Evolutionary conservation across 2,329 filamentous ascomycete genomes (phyloP).

Genomic region (Microcyclospora tardicrescens): DNA sequence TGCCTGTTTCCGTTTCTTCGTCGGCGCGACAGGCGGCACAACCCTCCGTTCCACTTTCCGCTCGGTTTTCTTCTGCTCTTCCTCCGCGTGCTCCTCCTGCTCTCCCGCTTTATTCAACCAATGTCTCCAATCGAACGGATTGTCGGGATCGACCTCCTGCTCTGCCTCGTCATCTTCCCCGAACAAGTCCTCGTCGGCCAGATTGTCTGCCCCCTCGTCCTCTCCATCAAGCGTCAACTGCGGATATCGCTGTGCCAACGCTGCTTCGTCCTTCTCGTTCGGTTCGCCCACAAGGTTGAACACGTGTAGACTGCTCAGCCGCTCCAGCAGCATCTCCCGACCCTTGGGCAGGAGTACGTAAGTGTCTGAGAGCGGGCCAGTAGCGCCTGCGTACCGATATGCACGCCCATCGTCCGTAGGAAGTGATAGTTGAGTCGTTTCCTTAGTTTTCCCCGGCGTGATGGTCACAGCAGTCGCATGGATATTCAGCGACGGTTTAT

Average conservation of each 20-base stretch:
- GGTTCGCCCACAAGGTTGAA: constrained; percentile 71
- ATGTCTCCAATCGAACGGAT: constrained; percentile 39
- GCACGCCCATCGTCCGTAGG: constrained; percentile 16
- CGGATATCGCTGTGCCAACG: constrained; percentile 52
- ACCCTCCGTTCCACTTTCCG: too few species aligned
- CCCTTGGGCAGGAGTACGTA: constrained; percentile 43
- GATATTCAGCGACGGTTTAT: constrained; percentile 28
- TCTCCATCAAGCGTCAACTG: constrained; percentile 29
- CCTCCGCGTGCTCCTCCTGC: constrained; percentile 3
- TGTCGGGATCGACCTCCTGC: constrained; percentile 27
- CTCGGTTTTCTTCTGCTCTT: constrained; percentile 4
- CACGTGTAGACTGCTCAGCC: constrained; percentile 66
- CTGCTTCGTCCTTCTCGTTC: constrained; percentile 48
- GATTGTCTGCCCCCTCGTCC: constrained; percentile 5
- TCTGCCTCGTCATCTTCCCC: constrained; percentile 23
- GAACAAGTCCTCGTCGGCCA: constrained; percentile 15
- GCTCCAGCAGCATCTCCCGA: constrained; percentile 45
- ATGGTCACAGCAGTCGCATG: constrained; percentile 5
- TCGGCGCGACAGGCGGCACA: background rate
- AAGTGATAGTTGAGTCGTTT: background rate
- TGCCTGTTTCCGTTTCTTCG: constrained; percentile 13
- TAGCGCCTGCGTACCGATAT: constrained; percentile 28
- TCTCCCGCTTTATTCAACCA: constrained; percentile 24
- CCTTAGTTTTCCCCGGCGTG: constrained; percentile 1
- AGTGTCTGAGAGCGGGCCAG: constrained; percentile 46